phyloP scores from a whole-genome alignment of 2,329 filamentous ascomycete species.

The Chaetomium globosum region DNA sequence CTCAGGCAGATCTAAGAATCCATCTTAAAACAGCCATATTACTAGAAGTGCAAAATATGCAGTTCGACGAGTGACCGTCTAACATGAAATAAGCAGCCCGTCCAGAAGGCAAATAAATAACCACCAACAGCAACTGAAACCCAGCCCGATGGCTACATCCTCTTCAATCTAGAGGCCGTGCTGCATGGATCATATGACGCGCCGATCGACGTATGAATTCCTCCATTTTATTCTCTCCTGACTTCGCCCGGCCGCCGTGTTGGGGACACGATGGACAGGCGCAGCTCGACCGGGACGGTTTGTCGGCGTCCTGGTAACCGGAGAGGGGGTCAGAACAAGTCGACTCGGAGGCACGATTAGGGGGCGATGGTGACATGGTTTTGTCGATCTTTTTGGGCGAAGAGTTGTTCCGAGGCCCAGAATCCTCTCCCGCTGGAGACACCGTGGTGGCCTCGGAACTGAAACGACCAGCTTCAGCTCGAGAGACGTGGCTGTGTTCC shows the following conservation, averaged over 20 bases:
- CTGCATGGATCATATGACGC: conserved; percentile 27
- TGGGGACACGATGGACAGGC: conserved; percentile 20
- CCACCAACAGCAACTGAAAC: conserved; percentile 12
- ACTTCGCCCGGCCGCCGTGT: conserved; percentile 9
- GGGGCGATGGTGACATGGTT: not conserved
- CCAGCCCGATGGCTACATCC: not conserved
- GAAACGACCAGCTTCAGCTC: conserved; percentile 11
- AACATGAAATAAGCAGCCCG: conserved; percentile 17
- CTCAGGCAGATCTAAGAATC: conserved; percentile 13
- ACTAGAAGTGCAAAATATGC: conserved; percentile 20
- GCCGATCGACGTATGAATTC: conserved; percentile 33
- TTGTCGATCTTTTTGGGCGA: conserved; percentile 17
- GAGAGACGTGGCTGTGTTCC: not conserved
- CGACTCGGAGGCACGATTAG: conserved; percentile 8
- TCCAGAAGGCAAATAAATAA: conserved; percentile 15
- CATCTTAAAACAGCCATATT: conserved; percentile 18
- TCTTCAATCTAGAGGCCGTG: conserved; percentile 10
- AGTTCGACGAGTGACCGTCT: conserved; percentile 13
- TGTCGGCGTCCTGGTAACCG: not conserved
- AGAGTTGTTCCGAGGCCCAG: conserved; percentile 25
- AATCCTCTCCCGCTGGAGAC: conserved; percentile 12
- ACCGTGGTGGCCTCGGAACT: conserved; percentile 10
- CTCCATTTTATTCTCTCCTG: conserved; percentile 20
- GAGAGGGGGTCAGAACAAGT: conserved; percentile 18
- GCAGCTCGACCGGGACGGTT: conserved; percentile 9